phyloP scores from a whole-genome alignment of 495 filamentous ascomycete species.

The Penicillium chermesinum region DNA sequence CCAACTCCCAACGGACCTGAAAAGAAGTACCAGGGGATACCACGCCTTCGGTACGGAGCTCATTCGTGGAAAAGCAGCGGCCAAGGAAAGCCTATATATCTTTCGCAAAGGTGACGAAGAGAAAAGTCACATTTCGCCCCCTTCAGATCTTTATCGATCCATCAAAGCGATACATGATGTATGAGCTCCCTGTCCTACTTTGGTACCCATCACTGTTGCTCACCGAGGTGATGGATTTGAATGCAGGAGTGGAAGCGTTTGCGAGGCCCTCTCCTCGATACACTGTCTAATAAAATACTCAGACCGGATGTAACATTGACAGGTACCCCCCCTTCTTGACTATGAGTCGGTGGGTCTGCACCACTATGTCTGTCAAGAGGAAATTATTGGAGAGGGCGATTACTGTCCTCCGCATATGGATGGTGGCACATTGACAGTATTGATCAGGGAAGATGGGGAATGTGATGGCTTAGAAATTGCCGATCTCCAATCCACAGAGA shows the following conservation, averaged over 20 bases:
- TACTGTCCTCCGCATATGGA: conserved; percentile 12
- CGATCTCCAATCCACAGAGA: conserved; percentile 7
- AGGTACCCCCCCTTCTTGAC: conserved; percentile 8
- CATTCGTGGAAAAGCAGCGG: conserved; percentile 7
- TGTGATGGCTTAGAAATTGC: conserved; percentile 11
- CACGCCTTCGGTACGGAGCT: conserved; percentile 7
- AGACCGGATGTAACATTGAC: conserved; percentile 4
- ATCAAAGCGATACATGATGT: too few relatives aligned
- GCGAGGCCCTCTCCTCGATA: conserved; percentile 1
- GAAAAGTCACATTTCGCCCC: background rate
- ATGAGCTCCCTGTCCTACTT: too few relatives aligned
- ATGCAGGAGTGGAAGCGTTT: conserved; percentile 12
- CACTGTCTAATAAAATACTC: conserved; percentile 2
- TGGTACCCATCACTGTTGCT: too few relatives aligned
- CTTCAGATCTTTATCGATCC: background rate
- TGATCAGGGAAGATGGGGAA: background rate
- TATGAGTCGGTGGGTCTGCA: conserved; percentile 7
- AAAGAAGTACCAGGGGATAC: conserved; percentile 4
- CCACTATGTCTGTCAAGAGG: conserved; percentile 5
- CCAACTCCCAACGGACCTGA: conserved; percentile 4
- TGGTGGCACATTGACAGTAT: conserved; percentile 7
- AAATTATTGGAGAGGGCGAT: background rate
- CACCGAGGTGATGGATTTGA: too few relatives aligned
- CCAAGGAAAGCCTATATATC: conserved; percentile 10
- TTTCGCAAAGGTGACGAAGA: conserved; percentile 1